phyloP scores from a whole-genome alignment of 768 basidiomycete species.

The Saitozyma podzolica region DNA sequence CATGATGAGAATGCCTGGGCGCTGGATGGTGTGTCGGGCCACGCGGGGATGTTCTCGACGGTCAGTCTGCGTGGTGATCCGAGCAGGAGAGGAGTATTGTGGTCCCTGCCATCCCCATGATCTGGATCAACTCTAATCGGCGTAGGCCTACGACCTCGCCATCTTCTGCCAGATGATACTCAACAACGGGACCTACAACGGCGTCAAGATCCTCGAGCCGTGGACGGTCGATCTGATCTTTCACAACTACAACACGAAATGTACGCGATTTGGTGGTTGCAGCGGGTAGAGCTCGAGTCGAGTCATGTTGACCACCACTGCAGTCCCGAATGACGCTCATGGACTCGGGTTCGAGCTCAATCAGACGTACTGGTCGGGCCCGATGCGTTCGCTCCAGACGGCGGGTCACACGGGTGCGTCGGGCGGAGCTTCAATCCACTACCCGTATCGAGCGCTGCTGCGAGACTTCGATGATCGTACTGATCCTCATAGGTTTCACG shows the following conservation, averaged over 20 bases:
- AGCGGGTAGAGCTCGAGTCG: no score
- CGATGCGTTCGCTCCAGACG: conserved; percentile 12
- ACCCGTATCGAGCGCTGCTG: neutral
- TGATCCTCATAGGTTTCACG: conserved; percentile 2
- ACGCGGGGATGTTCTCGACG: conserved; percentile 15
- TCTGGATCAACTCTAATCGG: no score
- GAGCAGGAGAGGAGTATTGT: no score
- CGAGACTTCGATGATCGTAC: no score
- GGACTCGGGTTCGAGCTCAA: conserved; percentile 14
- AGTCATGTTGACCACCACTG: neutral
- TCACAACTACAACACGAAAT: conserved; percentile 11
- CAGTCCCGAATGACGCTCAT: conserved; percentile 13
- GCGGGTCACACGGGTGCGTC: conserved; percentile 10
- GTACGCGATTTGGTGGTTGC: no score
- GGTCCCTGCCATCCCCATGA: no score
- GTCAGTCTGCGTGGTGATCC: neutral
- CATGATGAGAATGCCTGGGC: conserved; percentile 19
- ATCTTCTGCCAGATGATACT: conserved; percentile 17
- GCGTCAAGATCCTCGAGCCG: conserved; percentile 14
- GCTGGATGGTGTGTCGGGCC: conserved; percentile 12
- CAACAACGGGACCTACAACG: conserved; percentile 12
- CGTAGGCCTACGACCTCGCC: conserved; percentile 9
- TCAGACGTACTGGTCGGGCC: conserved; percentile 13
- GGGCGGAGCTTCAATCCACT: neutral
- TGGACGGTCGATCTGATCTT: conserved; percentile 16